Evolutionary conservation across 2,329 filamentous ascomycete genomes (phyloP), one percentile per base, ranked within the genome.

Genomic region (Tolypocladium nubicola): DNA sequence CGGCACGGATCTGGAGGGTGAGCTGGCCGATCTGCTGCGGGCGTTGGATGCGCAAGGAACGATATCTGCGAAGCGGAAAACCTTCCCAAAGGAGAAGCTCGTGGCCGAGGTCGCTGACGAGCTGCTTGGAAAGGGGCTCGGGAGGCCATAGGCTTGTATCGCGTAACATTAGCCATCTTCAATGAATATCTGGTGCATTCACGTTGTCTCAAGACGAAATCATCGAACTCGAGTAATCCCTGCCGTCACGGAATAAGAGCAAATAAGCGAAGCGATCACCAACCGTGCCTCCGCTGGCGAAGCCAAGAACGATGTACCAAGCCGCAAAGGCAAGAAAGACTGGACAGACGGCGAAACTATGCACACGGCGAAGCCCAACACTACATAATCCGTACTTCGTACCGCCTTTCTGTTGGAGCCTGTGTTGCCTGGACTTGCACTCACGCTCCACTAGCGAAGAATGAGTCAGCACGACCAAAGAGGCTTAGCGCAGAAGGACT

Each of bases 1-100:
- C 67, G 83, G 83, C 60, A 81, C 84, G 2, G 82, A 85, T 6
- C 66, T 84, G 40, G 82, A 87, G 37, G 88, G 91, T 0, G 88
- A 92, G 62, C 69, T 97, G n/a, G 77, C 85, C 13, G 90, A 96
- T 68, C 72, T 96, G n/a, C 79, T 91, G 62, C 81, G 82, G 57
- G 86, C 85, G 0, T 81, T 97, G 78, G 90, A 92, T 68, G 89
- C 90, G 0, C 76, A 79, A 38, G 82, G 81, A 3, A 85, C 82
- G 0, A 76, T 96, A 1, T 58, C 77, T 40, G 74, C 67, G 1
- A 90, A 87, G 71, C 77, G 78, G 59, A 75, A 76, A 56, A 65
- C 68, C 1, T 86, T 88, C 61, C 76, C 80, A 1, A 73, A 78
- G 14, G 79, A 88, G 69, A 73, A 76, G 55, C 69, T 90, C 50